These are phyloP conservation scores for Porodaedalea pini DNA, from an alignment of 1,284 basidiomycete genomes.

Conservation along the genomic window DNA sequence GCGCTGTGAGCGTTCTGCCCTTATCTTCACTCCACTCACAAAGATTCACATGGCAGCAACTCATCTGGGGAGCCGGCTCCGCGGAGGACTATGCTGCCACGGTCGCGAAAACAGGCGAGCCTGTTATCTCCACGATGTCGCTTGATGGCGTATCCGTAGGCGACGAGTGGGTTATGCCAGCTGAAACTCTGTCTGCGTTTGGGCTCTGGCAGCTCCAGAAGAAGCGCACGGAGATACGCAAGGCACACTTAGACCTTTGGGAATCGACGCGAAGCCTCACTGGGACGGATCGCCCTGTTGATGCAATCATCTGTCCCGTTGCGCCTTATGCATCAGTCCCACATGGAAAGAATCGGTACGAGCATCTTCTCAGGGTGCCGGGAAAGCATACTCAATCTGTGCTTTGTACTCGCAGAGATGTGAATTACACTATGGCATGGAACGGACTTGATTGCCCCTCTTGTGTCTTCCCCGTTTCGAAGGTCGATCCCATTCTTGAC, in stretches of 20 bases:
- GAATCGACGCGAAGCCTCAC: conserved; percentile 44
- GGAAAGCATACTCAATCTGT: conserved; percentile 17
- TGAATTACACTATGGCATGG: conserved; percentile 58
- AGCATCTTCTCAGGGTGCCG: neutral
- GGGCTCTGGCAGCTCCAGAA: conserved; percentile 57
- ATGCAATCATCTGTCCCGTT: conserved; percentile 58
- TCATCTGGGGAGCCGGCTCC: conserved; percentile 42
- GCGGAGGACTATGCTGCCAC: conserved; percentile 42
- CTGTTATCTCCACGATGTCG: conserved; percentile 47
- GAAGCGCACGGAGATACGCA: conserved; percentile 41
- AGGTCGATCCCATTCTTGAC: conserved; percentile 50
- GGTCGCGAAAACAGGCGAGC: conserved; percentile 44
- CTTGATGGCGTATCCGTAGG: conserved; percentile 29
- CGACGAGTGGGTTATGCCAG: conserved; percentile 24
- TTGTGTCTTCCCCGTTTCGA: conserved; percentile 64
- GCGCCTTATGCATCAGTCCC: conserved; percentile 51
- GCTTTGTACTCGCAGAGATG: conserved; percentile 32
- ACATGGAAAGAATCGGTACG: conserved; percentile 49
- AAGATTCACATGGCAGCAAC: conserved; percentile 27
- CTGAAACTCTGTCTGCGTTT: conserved; percentile 37
- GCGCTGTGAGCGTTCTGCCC: neutral
- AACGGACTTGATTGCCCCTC: conserved; percentile 69
- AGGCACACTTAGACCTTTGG: conserved; percentile 56
- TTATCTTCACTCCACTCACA: neutral
- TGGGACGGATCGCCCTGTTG: conserved; percentile 59